A percentile compares a stretch with the other conserved stretches of the same genome.
These are phyloP conservation scores for Amborella trichopoda DNA, from an alignment of 164 flowering plant genomes.

Conservation along the genomic window DNA sequence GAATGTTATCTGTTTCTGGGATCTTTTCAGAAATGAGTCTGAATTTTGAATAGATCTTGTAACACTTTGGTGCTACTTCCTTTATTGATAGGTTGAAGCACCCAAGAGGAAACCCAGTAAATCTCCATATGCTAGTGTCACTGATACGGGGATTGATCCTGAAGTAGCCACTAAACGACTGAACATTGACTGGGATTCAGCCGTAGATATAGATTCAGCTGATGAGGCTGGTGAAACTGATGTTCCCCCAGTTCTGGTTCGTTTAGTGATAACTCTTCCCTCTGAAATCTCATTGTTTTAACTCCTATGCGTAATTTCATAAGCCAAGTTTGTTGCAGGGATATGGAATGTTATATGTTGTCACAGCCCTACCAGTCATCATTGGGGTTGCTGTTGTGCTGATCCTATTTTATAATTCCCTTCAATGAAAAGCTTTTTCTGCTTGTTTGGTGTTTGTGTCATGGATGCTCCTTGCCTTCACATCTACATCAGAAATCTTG, in stretches of 20 bases:
- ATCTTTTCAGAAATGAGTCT: too few species aligned
- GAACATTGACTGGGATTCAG: slow-evolving; percentile 86
- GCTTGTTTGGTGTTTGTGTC: too few species aligned
- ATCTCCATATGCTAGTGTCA: slow-evolving; percentile 74
- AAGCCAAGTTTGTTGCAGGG: slow-evolving; percentile 50
- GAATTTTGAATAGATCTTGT: too few species aligned
- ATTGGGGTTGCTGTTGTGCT: slow-evolving; percentile 87
- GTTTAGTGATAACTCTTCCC: slow-evolving; percentile 8
- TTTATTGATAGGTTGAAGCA: slow-evolving; percentile 38
- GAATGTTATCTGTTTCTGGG: too few species aligned
- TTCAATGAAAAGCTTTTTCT: too few species aligned
- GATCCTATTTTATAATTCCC: slow-evolving; percentile 82
- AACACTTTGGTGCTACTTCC: too few species aligned
- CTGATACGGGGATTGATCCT: slow-evolving; percentile 84
- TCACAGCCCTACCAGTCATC: slow-evolving; percentile 72
- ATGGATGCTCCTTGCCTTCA: too few species aligned
- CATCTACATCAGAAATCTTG: too few species aligned
- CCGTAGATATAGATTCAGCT: slow-evolving; percentile 68
- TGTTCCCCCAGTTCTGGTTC: slow-evolving; percentile 73
- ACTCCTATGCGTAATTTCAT: neutral
- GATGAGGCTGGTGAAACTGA: slow-evolving; percentile 40
- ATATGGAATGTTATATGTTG: slow-evolving; percentile 79
- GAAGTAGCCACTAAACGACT: slow-evolving; percentile 76
- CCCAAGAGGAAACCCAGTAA: slow-evolving; percentile 49
- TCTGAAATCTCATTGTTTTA: neutral